A percentile compares a stretch with the other conserved stretches of the same genome.
Conservation (phyloP, 208 protist species). For the Porcisia hertigi region DNA sequence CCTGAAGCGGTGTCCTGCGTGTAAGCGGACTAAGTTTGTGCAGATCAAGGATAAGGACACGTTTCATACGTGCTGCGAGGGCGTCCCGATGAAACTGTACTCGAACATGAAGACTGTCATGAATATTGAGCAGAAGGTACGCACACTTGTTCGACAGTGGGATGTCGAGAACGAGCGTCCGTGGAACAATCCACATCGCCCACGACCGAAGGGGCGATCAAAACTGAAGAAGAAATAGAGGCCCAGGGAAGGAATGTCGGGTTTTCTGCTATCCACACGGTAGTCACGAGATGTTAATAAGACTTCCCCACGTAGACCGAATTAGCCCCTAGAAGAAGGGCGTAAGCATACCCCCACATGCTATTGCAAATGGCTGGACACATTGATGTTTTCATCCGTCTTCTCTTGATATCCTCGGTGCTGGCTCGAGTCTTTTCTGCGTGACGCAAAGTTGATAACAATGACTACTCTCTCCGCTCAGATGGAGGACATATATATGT, state of each 20-base stretch:
- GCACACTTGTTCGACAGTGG: constrained; percentile 67
- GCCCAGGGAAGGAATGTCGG: background rate
- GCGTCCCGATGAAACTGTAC: constrained; percentile 68
- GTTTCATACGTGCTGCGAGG: constrained; percentile 90
- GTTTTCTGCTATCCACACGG: constrained; percentile 3
- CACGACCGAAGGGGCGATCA: constrained; percentile 82
- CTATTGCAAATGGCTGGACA: background rate
- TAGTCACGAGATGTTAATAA: background rate
- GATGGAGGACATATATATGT: too few species aligned
- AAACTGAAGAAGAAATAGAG: constrained; percentile 87
- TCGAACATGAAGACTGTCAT: constrained; percentile 85
- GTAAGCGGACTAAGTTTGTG: constrained; percentile 81
- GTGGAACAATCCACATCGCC: constrained; percentile 80
- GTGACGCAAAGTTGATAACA: too few species aligned
- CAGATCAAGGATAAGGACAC: constrained; percentile 46
- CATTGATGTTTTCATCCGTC: background rate
- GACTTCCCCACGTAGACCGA: background rate
- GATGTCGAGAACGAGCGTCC: constrained; percentile 81
- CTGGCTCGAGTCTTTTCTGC: too few species aligned
- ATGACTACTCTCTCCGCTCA: too few species aligned
- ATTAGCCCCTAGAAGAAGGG: background rate
- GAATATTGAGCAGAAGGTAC: constrained; percentile 67
- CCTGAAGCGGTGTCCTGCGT: constrained; percentile 74
- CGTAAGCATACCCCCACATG: too few species aligned
- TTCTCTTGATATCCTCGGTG: too few species aligned